phyloP scores from a whole-genome alignment of 108 stramenopile genomes.

The Cylindrotheca closterium region DNA sequence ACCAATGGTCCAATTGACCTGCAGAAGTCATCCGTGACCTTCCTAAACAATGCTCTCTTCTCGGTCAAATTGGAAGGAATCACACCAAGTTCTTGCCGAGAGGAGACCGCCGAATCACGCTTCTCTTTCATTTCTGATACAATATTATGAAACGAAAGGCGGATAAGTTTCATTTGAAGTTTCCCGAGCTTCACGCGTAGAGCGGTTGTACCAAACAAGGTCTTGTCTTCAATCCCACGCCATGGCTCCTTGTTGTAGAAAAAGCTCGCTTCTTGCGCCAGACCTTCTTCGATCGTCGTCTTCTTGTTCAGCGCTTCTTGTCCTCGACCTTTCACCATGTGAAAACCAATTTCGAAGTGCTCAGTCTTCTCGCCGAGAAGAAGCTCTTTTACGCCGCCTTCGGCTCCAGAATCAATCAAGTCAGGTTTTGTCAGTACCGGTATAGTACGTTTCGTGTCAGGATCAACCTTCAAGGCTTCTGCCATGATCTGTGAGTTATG shows the following conservation, averaged over 20 bases:
- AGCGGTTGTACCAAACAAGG: not conserved
- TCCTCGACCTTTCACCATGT: constrained; percentile 67
- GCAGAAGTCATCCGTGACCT: not conserved
- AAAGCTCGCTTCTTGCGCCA: constrained; percentile 5
- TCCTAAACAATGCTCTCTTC: not conserved
- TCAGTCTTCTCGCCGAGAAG: constrained; percentile 38
- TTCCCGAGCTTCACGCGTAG: constrained; percentile 5
- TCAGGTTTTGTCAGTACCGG: constrained; percentile 90
- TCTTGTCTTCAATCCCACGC: not conserved
- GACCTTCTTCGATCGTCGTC: constrained; percentile 42
- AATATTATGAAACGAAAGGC: not conserved
- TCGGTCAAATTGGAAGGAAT: not conserved
- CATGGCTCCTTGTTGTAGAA: constrained; percentile 5
- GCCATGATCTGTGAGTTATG: constrained; percentile 80
- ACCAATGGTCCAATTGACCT: not conserved
- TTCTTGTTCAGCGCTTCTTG: constrained; percentile 49
- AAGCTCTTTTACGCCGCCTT: constrained; percentile 41
- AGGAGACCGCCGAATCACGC: not conserved
- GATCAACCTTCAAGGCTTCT: constrained; percentile 60
- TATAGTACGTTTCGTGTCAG: constrained; percentile 66
- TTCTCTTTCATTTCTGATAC: not conserved
- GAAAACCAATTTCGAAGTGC: constrained; percentile 39
- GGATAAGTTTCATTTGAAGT: not conserved
- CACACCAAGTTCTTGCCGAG: not conserved
- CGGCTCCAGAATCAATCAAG: constrained; percentile 65